Evolutionary conservation across 2,329 filamentous ascomycete species (phyloP).

Genomic region (Aspergillus jensenii): DNA sequence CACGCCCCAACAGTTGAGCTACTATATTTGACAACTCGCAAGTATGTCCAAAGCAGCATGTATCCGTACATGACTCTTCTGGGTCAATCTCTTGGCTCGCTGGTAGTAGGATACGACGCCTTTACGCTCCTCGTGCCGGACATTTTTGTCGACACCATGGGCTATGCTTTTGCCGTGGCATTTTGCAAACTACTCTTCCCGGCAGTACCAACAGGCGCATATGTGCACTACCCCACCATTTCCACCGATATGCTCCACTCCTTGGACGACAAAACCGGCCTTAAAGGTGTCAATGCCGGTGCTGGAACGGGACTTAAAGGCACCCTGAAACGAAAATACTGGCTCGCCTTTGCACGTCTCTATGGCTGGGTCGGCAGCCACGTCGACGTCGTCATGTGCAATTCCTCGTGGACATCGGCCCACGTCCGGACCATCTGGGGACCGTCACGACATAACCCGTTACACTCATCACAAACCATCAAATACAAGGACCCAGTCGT

Average conservation of each 20-base stretch:
- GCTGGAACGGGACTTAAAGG: conserved; percentile 73
- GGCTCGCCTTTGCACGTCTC: conserved; percentile 76
- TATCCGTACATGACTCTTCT: conserved; percentile 92
- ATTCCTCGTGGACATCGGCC: conserved; percentile 87
- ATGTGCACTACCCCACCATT: conserved; percentile 97
- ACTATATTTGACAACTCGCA: conserved; percentile 83
- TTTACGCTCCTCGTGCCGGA: conserved; percentile 91
- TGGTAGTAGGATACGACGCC: conserved; percentile 86
- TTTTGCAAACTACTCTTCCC: conserved; percentile 81
- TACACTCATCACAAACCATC: conserved; percentile 23
- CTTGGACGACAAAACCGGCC: conserved; percentile 65
- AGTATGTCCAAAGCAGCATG: conserved; percentile 80
- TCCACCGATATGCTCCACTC: conserved; percentile 95
- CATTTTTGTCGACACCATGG: conserved; percentile 96
- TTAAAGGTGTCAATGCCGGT: conserved; percentile 78
- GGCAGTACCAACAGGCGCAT: conserved; percentile 78
- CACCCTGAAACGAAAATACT: conserved; percentile 74
- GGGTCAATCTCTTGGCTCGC: conserved; percentile 87
- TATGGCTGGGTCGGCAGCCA: conserved; percentile 82
- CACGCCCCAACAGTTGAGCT: conserved; percentile 81
- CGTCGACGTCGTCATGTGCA: conserved; percentile 95
- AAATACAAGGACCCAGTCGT: conserved; percentile 56
- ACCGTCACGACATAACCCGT: conserved; percentile 34
- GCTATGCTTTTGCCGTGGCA: conserved; percentile 87
- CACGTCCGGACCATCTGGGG: conserved; percentile 84